These are phyloP conservation scores for Prunus salicina DNA, from an alignment of 306 rosid species.

Conservation along the genomic window DNA sequence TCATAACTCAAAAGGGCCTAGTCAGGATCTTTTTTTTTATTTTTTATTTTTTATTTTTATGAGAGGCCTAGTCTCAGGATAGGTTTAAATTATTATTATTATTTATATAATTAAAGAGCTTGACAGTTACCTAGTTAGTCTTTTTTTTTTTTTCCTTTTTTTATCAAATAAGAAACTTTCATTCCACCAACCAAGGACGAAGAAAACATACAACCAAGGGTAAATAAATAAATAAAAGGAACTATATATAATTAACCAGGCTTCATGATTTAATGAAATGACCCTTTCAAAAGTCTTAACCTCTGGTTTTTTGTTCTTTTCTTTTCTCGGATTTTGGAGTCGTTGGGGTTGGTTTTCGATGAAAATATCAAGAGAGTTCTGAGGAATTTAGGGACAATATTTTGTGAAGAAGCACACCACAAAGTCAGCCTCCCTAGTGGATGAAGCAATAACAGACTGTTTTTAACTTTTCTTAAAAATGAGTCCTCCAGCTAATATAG, in stretches of 20 bases:
- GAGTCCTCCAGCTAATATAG: neutral
- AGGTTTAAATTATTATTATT: neutral
- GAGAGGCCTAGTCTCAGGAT: neutral
- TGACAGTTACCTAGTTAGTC: too few relatives aligned
- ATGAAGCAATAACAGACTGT: neutral
- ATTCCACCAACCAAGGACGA: too few relatives aligned
- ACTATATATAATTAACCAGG: neutral
- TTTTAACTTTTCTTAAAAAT: neutral
- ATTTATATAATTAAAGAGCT: neutral
- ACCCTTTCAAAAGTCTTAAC: neutral
- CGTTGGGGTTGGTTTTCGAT: slow-evolving; percentile 3
- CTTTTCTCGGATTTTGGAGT: neutral
- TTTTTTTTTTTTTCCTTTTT: too few relatives aligned
- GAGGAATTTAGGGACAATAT: neutral
- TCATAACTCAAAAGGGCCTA: neutral
- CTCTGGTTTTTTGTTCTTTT: too few relatives aligned
- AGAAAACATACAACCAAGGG: too few relatives aligned
- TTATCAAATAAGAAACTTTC: too few relatives aligned
- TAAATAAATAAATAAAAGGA: neutral
- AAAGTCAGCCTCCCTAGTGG: neutral
- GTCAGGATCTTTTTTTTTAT: neutral
- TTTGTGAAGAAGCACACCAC: neutral
- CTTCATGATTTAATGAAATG: neutral
- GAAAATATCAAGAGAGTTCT: neutral
- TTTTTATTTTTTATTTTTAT: too few relatives aligned